A percentile compares a stretch with the other conserved stretches of the same genome.
Conservation (phyloP, 768 basidiomycete species). For the Termitomyces sp. region DNA sequence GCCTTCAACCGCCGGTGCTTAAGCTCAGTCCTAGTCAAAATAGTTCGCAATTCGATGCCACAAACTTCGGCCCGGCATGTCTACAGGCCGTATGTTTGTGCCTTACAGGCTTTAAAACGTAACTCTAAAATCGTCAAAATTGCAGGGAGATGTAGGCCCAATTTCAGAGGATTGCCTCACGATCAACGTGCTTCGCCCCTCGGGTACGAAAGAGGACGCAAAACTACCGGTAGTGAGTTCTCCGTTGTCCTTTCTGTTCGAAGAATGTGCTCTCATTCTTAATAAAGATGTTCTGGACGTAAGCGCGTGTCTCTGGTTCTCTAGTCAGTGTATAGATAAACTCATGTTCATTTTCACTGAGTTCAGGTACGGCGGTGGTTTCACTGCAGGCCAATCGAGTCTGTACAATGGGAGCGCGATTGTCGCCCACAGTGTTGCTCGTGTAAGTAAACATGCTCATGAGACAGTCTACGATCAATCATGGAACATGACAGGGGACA, state of each 20-base stretch:
- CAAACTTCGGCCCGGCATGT: constrained; percentile 32
- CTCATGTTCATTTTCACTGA: not conserved
- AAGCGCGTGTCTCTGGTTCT: not conserved
- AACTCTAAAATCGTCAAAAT: not conserved
- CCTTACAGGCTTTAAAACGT: not conserved
- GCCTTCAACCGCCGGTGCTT: constrained; percentile 21
- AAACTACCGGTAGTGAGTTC: constrained; percentile 33
- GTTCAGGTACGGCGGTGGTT: constrained; percentile 19
- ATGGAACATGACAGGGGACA: constrained; percentile 18
- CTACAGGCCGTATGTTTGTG: constrained; percentile 33
- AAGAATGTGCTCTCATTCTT: not conserved
- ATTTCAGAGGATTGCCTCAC: constrained; percentile 57
- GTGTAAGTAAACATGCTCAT: not conserved
- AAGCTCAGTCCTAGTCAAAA: constrained; percentile 33
- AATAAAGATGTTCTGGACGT: constrained; percentile 35
- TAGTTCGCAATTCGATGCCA: constrained; percentile 35
- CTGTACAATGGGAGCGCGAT: constrained; percentile 18
- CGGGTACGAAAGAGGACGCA: constrained; percentile 21
- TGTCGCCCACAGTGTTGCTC: not conserved
- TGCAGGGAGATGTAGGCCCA: not conserved
- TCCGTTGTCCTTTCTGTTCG: not conserved
- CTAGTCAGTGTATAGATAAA: not conserved
- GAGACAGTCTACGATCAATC: no score
- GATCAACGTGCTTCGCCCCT: constrained; percentile 50
- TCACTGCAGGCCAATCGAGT: constrained; percentile 12